phyloP scores from a whole-genome alignment of 2,329 filamentous ascomycete species.

The Pseudogymnoascus sp. region DNA sequence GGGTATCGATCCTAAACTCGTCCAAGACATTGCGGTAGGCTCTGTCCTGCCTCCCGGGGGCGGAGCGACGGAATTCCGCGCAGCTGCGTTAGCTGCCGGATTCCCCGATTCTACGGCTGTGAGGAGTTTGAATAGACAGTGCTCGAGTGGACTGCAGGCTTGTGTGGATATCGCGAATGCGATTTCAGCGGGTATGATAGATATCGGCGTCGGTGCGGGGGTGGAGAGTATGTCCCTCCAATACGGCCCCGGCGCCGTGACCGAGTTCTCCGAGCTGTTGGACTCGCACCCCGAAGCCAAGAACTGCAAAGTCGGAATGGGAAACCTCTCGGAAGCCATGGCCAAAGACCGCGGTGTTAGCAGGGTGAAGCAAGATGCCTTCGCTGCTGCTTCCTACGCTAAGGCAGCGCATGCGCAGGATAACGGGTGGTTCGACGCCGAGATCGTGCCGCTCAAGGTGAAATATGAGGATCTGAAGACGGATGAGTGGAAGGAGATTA shows the following conservation, averaged over 20 bases:
- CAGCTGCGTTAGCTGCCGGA: slow-evolving; percentile 79
- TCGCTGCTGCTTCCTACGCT: slow-evolving; percentile 85
- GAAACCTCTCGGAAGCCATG: slow-evolving; percentile 87
- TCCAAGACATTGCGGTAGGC: slow-evolving; percentile 90
- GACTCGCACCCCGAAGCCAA: slow-evolving; percentile 72
- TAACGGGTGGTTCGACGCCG: slow-evolving; percentile 82
- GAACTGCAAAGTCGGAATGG: slow-evolving; percentile 98
- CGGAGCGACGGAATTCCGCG: slow-evolving; percentile 93
- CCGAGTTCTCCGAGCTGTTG: slow-evolving; percentile 85
- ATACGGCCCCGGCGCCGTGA: slow-evolving; percentile 80
- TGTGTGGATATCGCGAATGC: slow-evolving; percentile 91
- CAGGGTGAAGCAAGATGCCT: slow-evolving; percentile 74
- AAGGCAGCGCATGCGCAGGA: slow-evolving; percentile 82
- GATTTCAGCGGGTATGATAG: slow-evolving; percentile 86
- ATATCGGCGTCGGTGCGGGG: slow-evolving; percentile 85
- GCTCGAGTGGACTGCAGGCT: slow-evolving; percentile 85
- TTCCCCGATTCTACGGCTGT: slow-evolving; percentile 82
- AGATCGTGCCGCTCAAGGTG: slow-evolving; percentile 80
- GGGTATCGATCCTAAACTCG: slow-evolving; percentile 74
- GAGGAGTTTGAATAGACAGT: slow-evolving; percentile 85
- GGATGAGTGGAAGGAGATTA: slow-evolving; percentile 73
- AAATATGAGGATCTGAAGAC: slow-evolving; percentile 88
- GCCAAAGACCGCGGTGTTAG: slow-evolving; percentile 70
- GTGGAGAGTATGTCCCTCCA: slow-evolving; percentile 94
- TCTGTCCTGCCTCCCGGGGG: slow-evolving; percentile 86